Evolutionary conservation across 1,284 basidiomycete species (phyloP).

Genomic region (Pseudozyma hubeiensis): DNA sequence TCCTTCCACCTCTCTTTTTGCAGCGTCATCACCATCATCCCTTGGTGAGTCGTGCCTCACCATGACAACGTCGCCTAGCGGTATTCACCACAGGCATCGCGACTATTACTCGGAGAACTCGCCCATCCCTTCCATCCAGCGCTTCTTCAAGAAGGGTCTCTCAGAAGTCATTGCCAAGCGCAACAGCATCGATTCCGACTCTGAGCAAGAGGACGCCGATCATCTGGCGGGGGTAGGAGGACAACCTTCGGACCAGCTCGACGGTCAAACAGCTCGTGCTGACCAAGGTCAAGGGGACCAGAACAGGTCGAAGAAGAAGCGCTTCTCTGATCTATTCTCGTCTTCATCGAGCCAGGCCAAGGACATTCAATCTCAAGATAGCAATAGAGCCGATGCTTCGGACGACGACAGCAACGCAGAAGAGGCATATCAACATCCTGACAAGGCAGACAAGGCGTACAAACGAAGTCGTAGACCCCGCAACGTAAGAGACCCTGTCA

Average conservation of each 20-base stretch:
- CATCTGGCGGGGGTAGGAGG: background rate
- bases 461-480: constrained; percentile 27
- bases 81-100: constrained; percentile 27
- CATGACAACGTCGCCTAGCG: constrained; percentile 3
- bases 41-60: background rate
- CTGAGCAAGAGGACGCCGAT: constrained; percentile 6
- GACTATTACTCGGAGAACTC: constrained; percentile 43
- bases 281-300: background rate
- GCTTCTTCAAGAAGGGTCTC: constrained; percentile 47
- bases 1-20: no score
- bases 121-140: constrained; percentile 51
- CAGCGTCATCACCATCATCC: background rate
- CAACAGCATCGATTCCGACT: constrained; percentile 29
- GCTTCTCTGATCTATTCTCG: constrained; percentile 12
- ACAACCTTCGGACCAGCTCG: background rate
- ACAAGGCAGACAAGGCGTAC: constrained; percentile 15
- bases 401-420: constrained; percentile 1
- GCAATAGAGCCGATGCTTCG: background rate
- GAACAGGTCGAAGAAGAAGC: background rate
- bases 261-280: background rate
- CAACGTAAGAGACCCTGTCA: constrained; percentile 43
- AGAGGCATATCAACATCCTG: constrained; percentile 7
- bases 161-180: constrained; percentile 39
- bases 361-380: constrained; percentile 3
- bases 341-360: background rate